These are phyloP conservation scores for Isochrysis galbana DNA, from an alignment of 78 protist genomes.

Conservation along the genomic window DNA sequence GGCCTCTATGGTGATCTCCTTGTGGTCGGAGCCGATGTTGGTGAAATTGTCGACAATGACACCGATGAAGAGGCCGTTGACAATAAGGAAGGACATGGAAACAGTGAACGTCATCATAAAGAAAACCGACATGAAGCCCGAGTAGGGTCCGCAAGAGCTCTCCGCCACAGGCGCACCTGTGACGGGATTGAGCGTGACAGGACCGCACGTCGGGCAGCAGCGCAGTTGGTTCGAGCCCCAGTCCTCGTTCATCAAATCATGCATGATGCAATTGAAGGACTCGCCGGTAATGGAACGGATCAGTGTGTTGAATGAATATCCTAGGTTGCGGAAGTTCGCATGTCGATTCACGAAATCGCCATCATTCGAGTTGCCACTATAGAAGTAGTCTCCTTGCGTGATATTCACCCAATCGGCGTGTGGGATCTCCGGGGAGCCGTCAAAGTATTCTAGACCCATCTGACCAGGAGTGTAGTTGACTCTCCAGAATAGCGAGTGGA, in stretches of 20 bases:
- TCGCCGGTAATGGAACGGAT: not conserved
- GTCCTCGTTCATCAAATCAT: not conserved
- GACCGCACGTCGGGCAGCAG: conserved; percentile 1
- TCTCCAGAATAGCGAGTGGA: conserved; percentile 15
- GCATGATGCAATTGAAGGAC: not conserved
- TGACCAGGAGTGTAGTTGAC: not conserved
- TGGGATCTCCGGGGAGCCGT: too few species aligned
- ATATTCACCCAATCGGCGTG: too few species aligned
- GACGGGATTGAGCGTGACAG: not conserved
- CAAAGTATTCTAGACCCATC: too few species aligned
- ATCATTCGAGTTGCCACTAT: not conserved
- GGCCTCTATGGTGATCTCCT: not conserved
- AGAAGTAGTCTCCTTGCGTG: not conserved
- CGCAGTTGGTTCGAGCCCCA: not conserved
- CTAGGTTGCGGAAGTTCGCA: not conserved
- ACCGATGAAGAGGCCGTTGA: not conserved
- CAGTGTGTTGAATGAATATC: not conserved
- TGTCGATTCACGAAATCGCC: not conserved
- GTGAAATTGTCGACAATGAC: not conserved
- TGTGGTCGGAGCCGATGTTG: not conserved
- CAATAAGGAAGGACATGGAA: not conserved
- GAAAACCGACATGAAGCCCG: not conserved
- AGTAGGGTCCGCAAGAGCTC: not conserved
- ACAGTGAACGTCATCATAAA: not conserved
- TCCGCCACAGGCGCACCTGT: not conserved